These are phyloP conservation scores for Amaranthus hypochondriacus DNA, from an alignment of 148 eudicot species.

Conservation along the genomic window DNA sequence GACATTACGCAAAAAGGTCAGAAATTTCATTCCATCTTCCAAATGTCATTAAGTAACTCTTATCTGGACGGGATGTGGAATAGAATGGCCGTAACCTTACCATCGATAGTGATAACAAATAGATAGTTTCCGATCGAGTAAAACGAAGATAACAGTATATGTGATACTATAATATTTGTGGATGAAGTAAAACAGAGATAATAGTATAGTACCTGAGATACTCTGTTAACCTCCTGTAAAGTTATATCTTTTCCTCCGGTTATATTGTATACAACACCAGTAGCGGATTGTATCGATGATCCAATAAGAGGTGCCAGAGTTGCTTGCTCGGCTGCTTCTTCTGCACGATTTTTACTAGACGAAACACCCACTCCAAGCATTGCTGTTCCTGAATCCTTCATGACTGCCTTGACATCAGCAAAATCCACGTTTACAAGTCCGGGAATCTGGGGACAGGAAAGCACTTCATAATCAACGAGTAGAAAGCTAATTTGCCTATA, in stretches of 20 bases:
- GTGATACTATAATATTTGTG: neutral
- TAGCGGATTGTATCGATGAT: slow-evolving; percentile 96
- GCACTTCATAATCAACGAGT: slow-evolving; percentile 6
- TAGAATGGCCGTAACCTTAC: too few species aligned
- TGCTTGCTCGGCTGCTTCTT: slow-evolving; percentile 99
- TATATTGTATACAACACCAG: slow-evolving; percentile 95
- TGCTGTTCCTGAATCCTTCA: slow-evolving; percentile 98
- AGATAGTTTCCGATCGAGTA: too few species aligned
- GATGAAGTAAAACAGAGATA: neutral
- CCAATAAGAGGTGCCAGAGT: slow-evolving; percentile 96
- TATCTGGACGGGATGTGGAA: too few species aligned
- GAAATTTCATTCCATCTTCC: too few species aligned
- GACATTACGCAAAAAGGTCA: too few species aligned
- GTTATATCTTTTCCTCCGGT: slow-evolving; percentile 98
- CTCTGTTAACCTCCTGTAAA: slow-evolving; percentile 95
- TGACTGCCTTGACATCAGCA: slow-evolving; percentile 96
- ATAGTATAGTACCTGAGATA: slow-evolving; percentile 68
- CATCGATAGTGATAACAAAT: too few species aligned
- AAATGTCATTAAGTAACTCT: too few species aligned
- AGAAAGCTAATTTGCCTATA: neutral
- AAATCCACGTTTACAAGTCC: slow-evolving; percentile 99
- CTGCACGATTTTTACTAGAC: slow-evolving; percentile 98
- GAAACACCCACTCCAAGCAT: slow-evolving; percentile 99
- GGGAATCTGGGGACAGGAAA: slow-evolving; percentile 57
- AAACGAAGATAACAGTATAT: neutral